Conservation (phyloP, 2,329 filamentous ascomycete genomes). For the Neobulgaria alba region DNA sequence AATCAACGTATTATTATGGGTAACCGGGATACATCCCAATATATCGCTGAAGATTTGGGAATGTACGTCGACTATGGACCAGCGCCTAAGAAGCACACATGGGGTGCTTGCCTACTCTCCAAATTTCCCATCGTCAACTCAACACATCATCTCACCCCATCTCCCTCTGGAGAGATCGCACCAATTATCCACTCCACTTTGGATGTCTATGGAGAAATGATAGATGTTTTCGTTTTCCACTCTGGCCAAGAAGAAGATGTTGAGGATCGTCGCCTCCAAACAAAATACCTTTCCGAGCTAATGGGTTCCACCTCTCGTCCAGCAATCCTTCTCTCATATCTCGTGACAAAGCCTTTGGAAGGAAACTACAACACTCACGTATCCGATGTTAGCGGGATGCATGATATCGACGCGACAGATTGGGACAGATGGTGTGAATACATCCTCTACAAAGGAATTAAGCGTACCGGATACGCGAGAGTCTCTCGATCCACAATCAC, state of each 20-base stretch:
- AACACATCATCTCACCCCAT: slow-evolving; percentile 89
- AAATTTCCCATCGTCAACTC: slow-evolving; percentile 98
- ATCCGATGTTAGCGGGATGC: slow-evolving; percentile 78
- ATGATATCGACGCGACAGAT: slow-evolving; percentile 84
- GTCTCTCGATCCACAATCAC: slow-evolving; percentile 88
- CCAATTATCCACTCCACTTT: slow-evolving; percentile 96
- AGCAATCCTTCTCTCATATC: slow-evolving; percentile 78
- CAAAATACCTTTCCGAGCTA: slow-evolving; percentile 73
- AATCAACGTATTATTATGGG: slow-evolving; percentile 99
- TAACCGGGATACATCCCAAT: slow-evolving; percentile 92
- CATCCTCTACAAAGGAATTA: slow-evolving; percentile 86
- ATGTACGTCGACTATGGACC: slow-evolving; percentile 99
- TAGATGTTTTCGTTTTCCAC: slow-evolving; percentile 97
- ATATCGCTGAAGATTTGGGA: slow-evolving; percentile 87
- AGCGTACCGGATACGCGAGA: slow-evolving; percentile 79
- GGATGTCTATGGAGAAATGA: slow-evolving; percentile 78
- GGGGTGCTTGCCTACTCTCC: slow-evolving; percentile 85
- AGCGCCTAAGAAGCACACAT: slow-evolving; percentile 97
- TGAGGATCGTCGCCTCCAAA: slow-evolving; percentile 82
- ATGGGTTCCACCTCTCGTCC: slow-evolving; percentile 81
- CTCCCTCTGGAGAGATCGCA: slow-evolving; percentile 86
- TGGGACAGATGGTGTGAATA: slow-evolving; percentile 99
- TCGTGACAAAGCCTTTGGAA: slow-evolving; percentile 81
- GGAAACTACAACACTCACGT: slow-evolving; percentile 98
- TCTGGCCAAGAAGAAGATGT: slow-evolving; percentile 95